Percentiles rank a stretch among this genome's conserved stretches.
These are phyloP conservation scores for Triticum urartu DNA, from an alignment of 176 grass and related monocot genomes.

Conservation along the genomic window DNA sequence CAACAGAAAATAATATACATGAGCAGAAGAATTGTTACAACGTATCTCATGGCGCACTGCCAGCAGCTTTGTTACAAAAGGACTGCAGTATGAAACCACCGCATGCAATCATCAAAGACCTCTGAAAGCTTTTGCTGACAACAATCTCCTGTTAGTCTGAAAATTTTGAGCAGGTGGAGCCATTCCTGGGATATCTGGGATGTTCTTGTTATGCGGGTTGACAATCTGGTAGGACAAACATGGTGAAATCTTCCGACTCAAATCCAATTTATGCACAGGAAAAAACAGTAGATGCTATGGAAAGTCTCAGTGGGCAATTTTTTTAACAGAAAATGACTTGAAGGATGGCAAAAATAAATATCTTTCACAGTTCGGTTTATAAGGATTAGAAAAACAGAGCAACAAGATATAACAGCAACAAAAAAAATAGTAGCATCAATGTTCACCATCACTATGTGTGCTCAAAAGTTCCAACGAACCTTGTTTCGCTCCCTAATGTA, in stretches of 20 bases:
- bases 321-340: background rate
- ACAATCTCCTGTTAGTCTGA: slow-evolving; percentile 60
- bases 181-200: slow-evolving; percentile 85
- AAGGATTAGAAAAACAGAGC: background rate
- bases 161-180: slow-evolving; percentile 86
- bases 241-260: background rate
- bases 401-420: background rate
- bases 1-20: slow-evolving; percentile 53
- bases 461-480: background rate
- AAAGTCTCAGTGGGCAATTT: background rate
- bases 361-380: background rate
- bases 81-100: slow-evolving; percentile 4
- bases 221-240: slow-evolving; percentile 63
- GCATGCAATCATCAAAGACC: slow-evolving; percentile 39
- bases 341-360: background rate
- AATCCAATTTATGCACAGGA: background rate
- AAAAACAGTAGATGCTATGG: background rate
- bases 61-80: slow-evolving; percentile 1
- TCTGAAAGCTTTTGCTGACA: slow-evolving; percentile 52
- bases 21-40: slow-evolving; percentile 49
- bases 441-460: background rate
- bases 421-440: background rate
- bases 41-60: background rate
- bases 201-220: slow-evolving; percentile 79
- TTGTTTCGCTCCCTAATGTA: slow-evolving; percentile 8